Percentiles rank a stretch among this genome's conserved stretches.
Conservation (phyloP, 352 stramenopile genomes). For the Halophytophthora polymorphica region DNA sequence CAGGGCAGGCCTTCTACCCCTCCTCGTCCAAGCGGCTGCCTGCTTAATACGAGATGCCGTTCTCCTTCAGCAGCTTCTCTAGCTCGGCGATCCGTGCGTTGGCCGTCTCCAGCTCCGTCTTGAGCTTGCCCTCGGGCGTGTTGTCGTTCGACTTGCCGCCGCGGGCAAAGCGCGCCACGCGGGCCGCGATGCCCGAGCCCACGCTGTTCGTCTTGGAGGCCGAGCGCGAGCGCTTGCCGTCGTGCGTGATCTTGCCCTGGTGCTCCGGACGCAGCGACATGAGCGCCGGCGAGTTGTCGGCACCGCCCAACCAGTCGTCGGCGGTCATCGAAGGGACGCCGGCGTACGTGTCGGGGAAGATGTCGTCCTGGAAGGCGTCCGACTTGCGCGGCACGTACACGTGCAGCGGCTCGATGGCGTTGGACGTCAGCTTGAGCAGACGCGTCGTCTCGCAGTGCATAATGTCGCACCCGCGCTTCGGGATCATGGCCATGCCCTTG, state of each 20-base stretch:
- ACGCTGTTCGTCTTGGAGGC: slow-evolving; percentile 37
- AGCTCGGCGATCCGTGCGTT: slow-evolving; percentile 84
- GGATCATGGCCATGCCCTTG: slow-evolving; percentile 98
- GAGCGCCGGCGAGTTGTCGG: slow-evolving; percentile 90
- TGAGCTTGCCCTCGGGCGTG: slow-evolving; percentile 56
- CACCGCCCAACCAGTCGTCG: slow-evolving; percentile 95
- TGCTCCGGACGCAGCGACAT: slow-evolving; percentile 92
- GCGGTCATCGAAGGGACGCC: slow-evolving; percentile 92
- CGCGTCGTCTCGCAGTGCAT: slow-evolving; percentile 97
- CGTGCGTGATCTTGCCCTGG: slow-evolving; percentile 84
- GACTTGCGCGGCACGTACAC: slow-evolving; percentile 97
- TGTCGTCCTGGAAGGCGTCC: slow-evolving; percentile 99
- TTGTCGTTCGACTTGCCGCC: slow-evolving; percentile 32
- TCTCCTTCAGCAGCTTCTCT: slow-evolving; percentile 74
- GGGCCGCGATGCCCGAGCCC: slow-evolving; percentile 36
- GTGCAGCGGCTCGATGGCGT: slow-evolving; percentile 97
- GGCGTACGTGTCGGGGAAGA: slow-evolving; percentile 97
- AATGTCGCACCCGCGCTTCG: slow-evolving; percentile 98
- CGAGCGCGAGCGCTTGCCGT: slow-evolving; percentile 72
- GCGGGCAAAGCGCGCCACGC: slow-evolving; percentile 44
- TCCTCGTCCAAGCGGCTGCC: slow-evolving; percentile 20
- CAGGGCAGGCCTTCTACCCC: slow-evolving; percentile 22
- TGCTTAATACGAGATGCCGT: slow-evolving; percentile 80
- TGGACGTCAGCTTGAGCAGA: slow-evolving; percentile 94
- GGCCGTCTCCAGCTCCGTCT: slow-evolving; percentile 72